phyloP scores from a whole-genome alignment of 345 rosid genomes.

The Bruguiera gymnorhiza region DNA sequence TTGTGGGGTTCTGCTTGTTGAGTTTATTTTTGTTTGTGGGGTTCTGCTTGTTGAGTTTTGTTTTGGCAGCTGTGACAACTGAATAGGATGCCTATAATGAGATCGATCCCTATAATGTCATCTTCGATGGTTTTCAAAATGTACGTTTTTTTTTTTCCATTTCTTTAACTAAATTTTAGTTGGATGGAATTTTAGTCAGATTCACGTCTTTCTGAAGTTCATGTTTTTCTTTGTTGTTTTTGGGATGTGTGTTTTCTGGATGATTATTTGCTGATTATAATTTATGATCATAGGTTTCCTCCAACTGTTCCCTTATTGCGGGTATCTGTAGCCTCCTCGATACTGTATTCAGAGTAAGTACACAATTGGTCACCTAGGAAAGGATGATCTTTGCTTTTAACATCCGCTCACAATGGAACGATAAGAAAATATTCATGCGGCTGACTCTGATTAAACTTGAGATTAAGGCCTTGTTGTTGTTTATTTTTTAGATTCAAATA shows the following conservation, averaged over 20 bases:
- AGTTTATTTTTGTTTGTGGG: not conserved
- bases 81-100: conserved; percentile 73
- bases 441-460: no score
- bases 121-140: conserved; percentile 92
- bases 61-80: conserved; percentile 40
- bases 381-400: not conserved
- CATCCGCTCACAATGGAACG: no score
- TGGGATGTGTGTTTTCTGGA: no score
- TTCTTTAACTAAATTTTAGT: not conserved
- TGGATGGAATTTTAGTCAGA: not conserved
- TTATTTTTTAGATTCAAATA: not conserved
- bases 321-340: conserved; percentile 89
- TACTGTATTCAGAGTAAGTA: conserved; percentile 70
- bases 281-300: conserved; percentile 52
- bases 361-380: not conserved
- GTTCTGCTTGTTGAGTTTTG: conserved; percentile 2
- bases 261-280: not conserved
- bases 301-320: conserved; percentile 65
- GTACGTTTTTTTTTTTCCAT: conserved; percentile 27
- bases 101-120: conserved; percentile 90
- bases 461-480: no score
- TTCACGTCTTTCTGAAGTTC: no score
- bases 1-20: not conserved
- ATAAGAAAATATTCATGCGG: no score
- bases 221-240: no score